phyloP scores from a whole-genome alignment of 2,329 filamentous ascomycete genomes.

The Microsporum audouinii region DNA sequence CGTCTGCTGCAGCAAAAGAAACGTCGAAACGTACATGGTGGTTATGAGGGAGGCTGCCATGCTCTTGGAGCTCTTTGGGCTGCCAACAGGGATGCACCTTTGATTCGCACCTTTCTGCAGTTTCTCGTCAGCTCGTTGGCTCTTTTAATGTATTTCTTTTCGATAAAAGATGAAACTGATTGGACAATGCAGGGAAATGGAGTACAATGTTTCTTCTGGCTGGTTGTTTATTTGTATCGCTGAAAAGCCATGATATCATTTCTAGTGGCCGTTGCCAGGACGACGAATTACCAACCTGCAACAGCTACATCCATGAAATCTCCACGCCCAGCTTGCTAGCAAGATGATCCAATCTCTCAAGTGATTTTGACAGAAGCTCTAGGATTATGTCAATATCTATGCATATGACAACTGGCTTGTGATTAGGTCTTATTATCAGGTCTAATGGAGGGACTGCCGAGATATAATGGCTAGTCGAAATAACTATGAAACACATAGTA shows the following conservation, averaged over 20 bases:
- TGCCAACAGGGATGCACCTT: not conserved
- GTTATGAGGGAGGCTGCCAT: slow-evolving; percentile 4
- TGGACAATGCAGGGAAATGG: not conserved
- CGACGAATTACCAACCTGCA: not conserved
- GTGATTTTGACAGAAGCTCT: too few relatives aligned
- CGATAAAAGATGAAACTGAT: not conserved
- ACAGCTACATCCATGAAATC: too few relatives aligned
- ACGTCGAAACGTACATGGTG: slow-evolving; percentile 1
- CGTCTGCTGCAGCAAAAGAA: not conserved
- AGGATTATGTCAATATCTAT: too few relatives aligned
- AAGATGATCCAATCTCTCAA: too few relatives aligned
- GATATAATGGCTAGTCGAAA: too few relatives aligned
- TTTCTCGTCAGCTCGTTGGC: not conserved
- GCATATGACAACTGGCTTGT: too few relatives aligned
- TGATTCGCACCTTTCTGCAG: not conserved
- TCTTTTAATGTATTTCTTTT: not conserved
- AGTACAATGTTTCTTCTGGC: not conserved
- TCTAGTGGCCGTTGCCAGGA: not conserved
- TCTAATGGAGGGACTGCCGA: too few relatives aligned
- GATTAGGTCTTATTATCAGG: too few relatives aligned
- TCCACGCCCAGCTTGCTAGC: too few relatives aligned
- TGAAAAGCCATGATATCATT: not conserved
- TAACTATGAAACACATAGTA: too few relatives aligned
- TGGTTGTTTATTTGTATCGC: not conserved
- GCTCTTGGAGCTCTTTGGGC: not conserved